Evolutionary conservation across 2,329 filamentous ascomycete genomes (phyloP), one percentile per base, ranked within the genome.

Genomic region (Chrysoporthe cubensis): DNA sequence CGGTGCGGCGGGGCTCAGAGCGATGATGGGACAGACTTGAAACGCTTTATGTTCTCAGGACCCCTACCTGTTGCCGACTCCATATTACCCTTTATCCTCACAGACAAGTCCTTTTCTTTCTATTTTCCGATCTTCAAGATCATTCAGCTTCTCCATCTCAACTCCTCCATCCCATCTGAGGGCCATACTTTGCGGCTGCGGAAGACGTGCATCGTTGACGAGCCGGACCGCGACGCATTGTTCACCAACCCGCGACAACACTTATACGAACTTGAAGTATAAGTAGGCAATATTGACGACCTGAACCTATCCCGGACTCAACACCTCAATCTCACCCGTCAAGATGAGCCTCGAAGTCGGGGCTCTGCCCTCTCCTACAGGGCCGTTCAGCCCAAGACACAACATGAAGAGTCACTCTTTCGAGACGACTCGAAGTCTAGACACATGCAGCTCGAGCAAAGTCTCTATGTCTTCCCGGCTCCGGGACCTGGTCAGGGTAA

Each of bases 401-500:
- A 64, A 67, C 40, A 50, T 54, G 13, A 56, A 57, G 26, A 37
- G 34, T 13, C 32, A 56, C 21, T 57, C 26, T 5, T 57, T 64
- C 57, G 61, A 67, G 16, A n/a, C 48, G 18, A 7, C 40, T 18
- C 64, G 62, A 52, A 40, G 5, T 34, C n/a, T 58, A 32, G 59
- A 65, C 56, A 62, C 8, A 7, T 44, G 40, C 56, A 61, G 16
- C 50, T 54, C 34, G 7, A 62, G 58, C 46, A 66, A 63, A 8
- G 34, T 46, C 1, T 68, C 68, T 1, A 64, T 78, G 3, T 73
- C 73, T 2, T 75, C 77, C 4, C 73, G 76, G 32, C 71, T 76
- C 18, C 73, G 70, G 32, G 76, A 79, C 46, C 74, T 78, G 1
- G 70, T 75, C 37, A 75, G 76, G 71, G 76, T 76, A 54, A 60